Evolutionary conservation across 1,284 basidiomycete species (phyloP).

Genomic region (Uromyces viciae-fabae): DNA sequence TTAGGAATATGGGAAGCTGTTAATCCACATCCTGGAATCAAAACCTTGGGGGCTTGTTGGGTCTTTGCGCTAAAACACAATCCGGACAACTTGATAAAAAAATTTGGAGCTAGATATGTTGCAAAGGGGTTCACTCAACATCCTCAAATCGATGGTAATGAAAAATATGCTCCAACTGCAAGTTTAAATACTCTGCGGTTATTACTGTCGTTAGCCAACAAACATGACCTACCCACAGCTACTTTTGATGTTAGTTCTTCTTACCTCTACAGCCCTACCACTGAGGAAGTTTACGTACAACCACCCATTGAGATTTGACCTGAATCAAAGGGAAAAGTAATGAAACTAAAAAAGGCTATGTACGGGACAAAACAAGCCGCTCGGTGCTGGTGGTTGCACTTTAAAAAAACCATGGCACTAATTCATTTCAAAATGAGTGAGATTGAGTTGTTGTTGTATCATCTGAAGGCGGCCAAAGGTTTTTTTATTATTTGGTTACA

Average conservation of each 20-base stretch:
- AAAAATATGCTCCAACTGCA: conserved; percentile 16
- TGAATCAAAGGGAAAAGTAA: background rate
- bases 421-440: background rate
- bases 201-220: background rate
- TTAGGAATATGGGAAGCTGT: too few relatives aligned
- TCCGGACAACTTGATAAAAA: background rate
- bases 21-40: too few relatives aligned
- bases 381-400: conserved; percentile 1
- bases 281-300: background rate
- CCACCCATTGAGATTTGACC: background rate
- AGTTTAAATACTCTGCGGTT: background rate
- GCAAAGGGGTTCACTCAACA: background rate
- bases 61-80: background rate
- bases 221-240: background rate
- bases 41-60: too few relatives aligned
- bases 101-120: background rate
- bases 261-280: conserved; percentile 7
- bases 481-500: background rate
- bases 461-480: background rate
- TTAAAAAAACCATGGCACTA: background rate
- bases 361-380: conserved; percentile 4
- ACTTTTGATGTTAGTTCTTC: conserved; percentile 3
- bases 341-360: background rate
- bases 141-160: background rate
- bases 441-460: background rate